Evolutionary conservation across 2,329 filamentous ascomycete genomes (phyloP), one percentile per base, ranked within the genome.

Genomic region (Camillea tinctor): DNA sequence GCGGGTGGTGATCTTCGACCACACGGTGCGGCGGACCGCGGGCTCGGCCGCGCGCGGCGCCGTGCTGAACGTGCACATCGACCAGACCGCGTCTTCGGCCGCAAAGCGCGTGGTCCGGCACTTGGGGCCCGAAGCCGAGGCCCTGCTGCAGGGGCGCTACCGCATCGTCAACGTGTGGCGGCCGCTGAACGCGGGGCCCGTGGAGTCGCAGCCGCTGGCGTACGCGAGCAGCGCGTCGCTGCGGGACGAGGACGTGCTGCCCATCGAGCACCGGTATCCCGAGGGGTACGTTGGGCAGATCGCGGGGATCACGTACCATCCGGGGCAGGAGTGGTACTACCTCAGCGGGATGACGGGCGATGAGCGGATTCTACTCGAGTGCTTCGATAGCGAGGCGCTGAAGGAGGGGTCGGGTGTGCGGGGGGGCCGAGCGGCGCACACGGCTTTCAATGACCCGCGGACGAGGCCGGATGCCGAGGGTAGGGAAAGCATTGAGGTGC

Each of bases 151-250:
- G 60, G 85, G 83, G 2, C 86, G 92, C 1, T 93, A 92, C 74
- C 85, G 92, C 61, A 91, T 97, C 70, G 85, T 97, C 73, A 97
- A 96, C 67, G 88, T 97, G 53, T 97, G 93, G 93, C 83, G 90
- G 0, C 87, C 88, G 17, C 76, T 86, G 8, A 84, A 82, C 74
- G 73, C 75, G 66, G 77, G 79, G 40, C 85, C 88, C 2, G 82
- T 91, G 6, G 85, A 87, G 59, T 83, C 89, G 51, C 85, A 82
- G 66, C 90, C 90, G 1, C 79, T 93, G 1, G 88, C 86, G 0
- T 86, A 92, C 36, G 84, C 89, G 0, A 88, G 89, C 54, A 88
- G 87, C 71, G 77, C 84, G 1, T 83, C 82, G 0, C 83, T 90
- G 0, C 69, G 75, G 0, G 82, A 90, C 55, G 77, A 79, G 0